phyloP scores from a whole-genome alignment of 1,284 basidiomycete genomes.

The Papiliotrema laurentii region DNA sequence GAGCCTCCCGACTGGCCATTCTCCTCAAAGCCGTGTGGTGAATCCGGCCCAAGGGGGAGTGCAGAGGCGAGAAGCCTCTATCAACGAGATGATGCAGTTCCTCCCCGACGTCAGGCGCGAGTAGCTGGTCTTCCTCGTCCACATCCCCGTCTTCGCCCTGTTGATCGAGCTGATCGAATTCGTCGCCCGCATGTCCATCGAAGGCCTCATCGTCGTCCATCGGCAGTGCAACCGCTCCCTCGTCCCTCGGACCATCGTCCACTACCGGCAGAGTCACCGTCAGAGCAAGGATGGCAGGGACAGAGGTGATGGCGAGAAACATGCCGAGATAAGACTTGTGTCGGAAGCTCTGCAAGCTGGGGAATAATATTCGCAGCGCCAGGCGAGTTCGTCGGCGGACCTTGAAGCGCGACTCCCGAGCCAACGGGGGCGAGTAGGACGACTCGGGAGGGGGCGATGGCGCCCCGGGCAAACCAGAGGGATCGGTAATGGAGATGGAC shows the following conservation, averaged over 20 bases:
- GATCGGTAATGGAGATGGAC: conserved; percentile 30
- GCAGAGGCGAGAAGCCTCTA: conserved; percentile 25
- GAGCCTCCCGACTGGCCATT: conserved; percentile 33
- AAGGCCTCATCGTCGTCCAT: conserved; percentile 31
- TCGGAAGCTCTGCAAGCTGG: conserved; percentile 72
- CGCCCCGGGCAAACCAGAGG: conserved; percentile 16
- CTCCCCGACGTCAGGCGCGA: conserved; percentile 23
- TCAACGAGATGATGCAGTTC: conserved; percentile 42
- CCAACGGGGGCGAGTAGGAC: not conserved
- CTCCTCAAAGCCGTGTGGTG: conserved; percentile 15
- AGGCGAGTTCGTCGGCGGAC: conserved; percentile 16
- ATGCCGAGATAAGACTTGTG: conserved; percentile 69
- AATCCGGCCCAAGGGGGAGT: conserved; percentile 25
- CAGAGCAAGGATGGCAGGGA: conserved; percentile 77
- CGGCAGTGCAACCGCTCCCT: conserved; percentile 34
- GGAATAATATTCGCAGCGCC: conserved; percentile 59
- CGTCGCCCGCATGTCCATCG: too few relatives aligned
- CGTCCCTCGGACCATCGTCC: conserved; percentile 46
- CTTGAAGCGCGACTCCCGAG: conserved; percentile 17
- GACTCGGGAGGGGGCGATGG: not conserved
- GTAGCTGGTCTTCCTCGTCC: conserved; percentile 17
- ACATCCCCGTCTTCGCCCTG: conserved; percentile 38
- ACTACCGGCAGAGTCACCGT: conserved; percentile 91
- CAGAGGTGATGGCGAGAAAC: conserved; percentile 71
- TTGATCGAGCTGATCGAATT: conserved; percentile 51